phyloP scores from a whole-genome alignment of 2,329 filamentous ascomycete species.

The Tolypocladium ovalisporum region DNA sequence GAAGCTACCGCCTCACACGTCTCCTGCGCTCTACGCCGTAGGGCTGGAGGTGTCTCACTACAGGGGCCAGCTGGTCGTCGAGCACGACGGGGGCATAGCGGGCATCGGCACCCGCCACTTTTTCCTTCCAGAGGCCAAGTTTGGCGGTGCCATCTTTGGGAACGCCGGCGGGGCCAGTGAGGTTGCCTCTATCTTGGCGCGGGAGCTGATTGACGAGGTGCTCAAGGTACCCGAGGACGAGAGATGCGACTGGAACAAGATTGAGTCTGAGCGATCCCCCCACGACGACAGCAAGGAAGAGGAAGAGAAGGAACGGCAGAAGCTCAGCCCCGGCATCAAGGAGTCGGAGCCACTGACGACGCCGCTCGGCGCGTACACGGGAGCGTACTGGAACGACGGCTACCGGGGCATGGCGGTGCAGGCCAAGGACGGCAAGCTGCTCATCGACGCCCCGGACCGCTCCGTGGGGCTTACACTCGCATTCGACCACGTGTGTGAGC shows the following conservation, averaged over 20 bases:
- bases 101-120: slow-evolving; percentile 14
- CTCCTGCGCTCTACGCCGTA: slow-evolving; percentile 7
- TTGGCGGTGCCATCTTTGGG: slow-evolving; percentile 14
- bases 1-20: slow-evolving; percentile 4
- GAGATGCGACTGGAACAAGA: neutral
- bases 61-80: slow-evolving; percentile 9
- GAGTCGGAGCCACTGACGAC: slow-evolving; percentile 1
- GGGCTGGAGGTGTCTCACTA: slow-evolving; percentile 14
- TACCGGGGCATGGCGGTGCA: slow-evolving; percentile 13
- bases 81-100: slow-evolving; percentile 13
- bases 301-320: neutral
- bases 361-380: slow-evolving; percentile 8
- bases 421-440: slow-evolving; percentile 7
- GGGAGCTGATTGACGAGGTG: slow-evolving; percentile 10
- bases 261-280: neutral
- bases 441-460: slow-evolving; percentile 16
- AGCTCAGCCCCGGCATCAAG: slow-evolving; percentile 3
- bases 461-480: slow-evolving; percentile 14
- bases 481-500: slow-evolving; percentile 8
- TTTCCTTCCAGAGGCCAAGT: slow-evolving; percentile 14
- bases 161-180: slow-evolving; percentile 10
- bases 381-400: slow-evolving; percentile 14
- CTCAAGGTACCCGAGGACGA: slow-evolving; percentile 1
- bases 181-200: slow-evolving; percentile 7
- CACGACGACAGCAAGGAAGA: neutral